A percentile compares a stretch with the other conserved stretches of the same genome.
These are phyloP conservation scores for Candida ficus DNA, from an alignment of 805 yeast genomes.

Conservation along the genomic window DNA sequence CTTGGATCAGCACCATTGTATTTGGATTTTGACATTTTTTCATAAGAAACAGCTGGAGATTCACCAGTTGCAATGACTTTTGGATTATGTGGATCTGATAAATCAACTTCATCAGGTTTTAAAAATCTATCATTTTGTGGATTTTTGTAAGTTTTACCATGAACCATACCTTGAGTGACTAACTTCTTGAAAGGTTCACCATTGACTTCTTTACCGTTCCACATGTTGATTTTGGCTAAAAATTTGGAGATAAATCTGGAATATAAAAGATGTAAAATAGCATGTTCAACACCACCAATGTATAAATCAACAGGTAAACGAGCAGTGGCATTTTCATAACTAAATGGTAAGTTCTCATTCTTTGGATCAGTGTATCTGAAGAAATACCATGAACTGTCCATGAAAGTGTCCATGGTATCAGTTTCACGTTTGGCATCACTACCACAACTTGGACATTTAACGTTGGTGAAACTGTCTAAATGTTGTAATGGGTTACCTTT, in stretches of 20 bases:
- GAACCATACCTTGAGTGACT: conserved; percentile 98
- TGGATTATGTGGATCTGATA: conserved; percentile 36
- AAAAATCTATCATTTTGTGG: conserved; percentile 71
- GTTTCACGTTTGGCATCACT: conserved; percentile 78
- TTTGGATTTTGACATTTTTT: conserved; percentile 96
- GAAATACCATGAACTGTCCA: conserved; percentile 97
- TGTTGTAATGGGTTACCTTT: conserved; percentile 66
- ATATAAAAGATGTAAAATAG: conserved; percentile 84
- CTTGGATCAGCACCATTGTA: conserved; percentile 91
- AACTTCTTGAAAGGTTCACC: conserved; percentile 82
- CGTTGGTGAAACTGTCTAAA: conserved; percentile 62
- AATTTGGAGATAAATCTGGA: conserved; percentile 84
- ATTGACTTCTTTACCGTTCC: conserved; percentile 51
- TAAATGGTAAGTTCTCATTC: conserved; percentile 53
- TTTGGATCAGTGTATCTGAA: conserved; percentile 77
- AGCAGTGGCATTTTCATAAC: conserved; percentile 39
- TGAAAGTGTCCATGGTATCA: conserved; percentile 98
- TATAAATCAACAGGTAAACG: conserved; percentile 84
- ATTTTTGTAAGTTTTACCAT: conserved; percentile 76
- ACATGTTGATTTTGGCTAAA: conserved; percentile 56
- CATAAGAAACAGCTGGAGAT: conserved; percentile 55
- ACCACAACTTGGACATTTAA: conserved; percentile 79
- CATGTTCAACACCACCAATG: conserved; percentile 95
- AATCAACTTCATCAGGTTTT: conserved; percentile 69
- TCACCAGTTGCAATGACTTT: conserved; percentile 44